Conservation (phyloP, 192 early-diverging fungal species). For the Phlyctochytrium bullatum region DNA sequence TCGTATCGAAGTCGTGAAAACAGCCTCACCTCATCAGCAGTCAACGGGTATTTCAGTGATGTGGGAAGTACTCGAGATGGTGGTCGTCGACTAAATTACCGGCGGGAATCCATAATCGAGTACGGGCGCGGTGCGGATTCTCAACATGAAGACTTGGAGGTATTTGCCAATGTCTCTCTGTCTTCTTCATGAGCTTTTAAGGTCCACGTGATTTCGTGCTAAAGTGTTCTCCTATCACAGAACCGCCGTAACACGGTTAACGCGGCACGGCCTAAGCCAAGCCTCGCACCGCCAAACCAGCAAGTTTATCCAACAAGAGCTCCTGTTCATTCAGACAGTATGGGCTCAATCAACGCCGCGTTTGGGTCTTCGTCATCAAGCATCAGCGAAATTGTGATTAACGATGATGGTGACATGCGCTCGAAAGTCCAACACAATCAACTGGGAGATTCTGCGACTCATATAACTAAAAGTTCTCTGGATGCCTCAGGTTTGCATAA, state of each 20-base stretch:
- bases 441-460: not conserved
- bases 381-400: not conserved
- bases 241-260: too few species aligned
- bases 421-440: not conserved
- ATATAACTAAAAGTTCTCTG: not conserved
- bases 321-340: not conserved
- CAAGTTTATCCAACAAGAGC: not conserved
- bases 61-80: not conserved
- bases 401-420: not conserved
- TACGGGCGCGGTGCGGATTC: not conserved
- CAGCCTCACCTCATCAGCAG: not conserved
- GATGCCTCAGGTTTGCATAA: too few species aligned
- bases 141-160: not conserved
- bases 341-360: not conserved
- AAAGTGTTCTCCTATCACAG: too few species aligned
- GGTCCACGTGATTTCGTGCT: too few species aligned
- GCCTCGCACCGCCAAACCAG: not conserved
- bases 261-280: too few species aligned
- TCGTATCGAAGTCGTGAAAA: not conserved
- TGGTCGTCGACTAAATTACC: not conserved
- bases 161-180: too few species aligned
- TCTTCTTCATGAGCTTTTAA: too few species aligned
- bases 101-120: not conserved
- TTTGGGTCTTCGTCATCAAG: not conserved
- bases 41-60: conserved; percentile 1